Evolutionary conservation across 257 asterid genomes (phyloP).

Genomic region (Solanum habrochaites): DNA sequence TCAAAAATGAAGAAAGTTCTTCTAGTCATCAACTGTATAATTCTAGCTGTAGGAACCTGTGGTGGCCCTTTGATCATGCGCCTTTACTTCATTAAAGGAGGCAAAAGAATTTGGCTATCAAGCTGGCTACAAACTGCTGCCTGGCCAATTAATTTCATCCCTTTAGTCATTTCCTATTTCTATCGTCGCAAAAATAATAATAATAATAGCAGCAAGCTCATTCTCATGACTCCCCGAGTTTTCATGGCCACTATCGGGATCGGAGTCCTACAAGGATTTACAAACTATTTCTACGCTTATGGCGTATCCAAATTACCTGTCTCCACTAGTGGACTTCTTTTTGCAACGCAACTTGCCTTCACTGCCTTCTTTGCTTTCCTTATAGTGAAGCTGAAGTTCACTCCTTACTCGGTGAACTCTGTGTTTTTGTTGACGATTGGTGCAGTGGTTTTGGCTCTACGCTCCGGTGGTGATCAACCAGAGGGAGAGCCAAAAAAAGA

Average conservation of each 20-base stretch:
- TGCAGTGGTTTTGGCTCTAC: neutral
- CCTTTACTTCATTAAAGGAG: constrained; percentile 19
- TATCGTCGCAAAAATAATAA: neutral
- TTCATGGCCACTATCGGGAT: neutral
- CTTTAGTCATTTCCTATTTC: constrained; percentile 1
- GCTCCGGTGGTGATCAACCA: neutral
- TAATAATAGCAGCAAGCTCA: neutral
- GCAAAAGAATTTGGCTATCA: constrained; percentile 19
- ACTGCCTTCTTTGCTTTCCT: constrained; percentile 1
- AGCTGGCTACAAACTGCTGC: constrained; percentile 19
- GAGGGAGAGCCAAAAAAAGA: neutral
- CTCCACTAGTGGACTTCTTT: neutral
- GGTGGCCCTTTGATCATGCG: constrained; percentile 15
- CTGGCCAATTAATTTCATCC: constrained; percentile 8
- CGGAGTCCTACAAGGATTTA: neutral
- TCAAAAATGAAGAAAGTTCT: constrained; percentile 4
- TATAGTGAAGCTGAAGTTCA: neutral
- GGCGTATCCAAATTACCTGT: neutral
- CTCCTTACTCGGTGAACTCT: neutral
- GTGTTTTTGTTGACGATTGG: neutral
- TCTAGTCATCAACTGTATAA: constrained; percentile 4
- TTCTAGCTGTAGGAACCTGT: constrained; percentile 19
- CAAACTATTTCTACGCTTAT: neutral
- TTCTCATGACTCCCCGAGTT: neutral
- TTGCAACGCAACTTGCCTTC: constrained; percentile 1